Percentiles rank a stretch among this genome's conserved stretches.
Conservation (phyloP, 2,329 filamentous ascomycete species). For the Ophiocordyceps camponoti-leonardi region DNA sequence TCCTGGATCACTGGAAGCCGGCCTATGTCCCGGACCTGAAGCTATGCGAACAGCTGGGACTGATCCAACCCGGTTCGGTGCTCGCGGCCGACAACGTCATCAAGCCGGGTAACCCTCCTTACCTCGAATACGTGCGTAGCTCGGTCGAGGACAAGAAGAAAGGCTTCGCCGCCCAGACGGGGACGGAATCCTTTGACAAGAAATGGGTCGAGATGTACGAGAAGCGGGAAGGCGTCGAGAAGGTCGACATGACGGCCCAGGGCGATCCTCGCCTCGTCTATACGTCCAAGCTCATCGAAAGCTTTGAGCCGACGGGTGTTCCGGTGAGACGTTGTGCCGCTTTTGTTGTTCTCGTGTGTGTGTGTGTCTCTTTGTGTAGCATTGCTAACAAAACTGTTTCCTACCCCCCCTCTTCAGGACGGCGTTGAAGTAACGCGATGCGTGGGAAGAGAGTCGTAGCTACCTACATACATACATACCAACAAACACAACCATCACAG, state of each 20-base stretch:
- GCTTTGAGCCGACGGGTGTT: constrained; percentile 50
- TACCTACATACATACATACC: too few relatives aligned
- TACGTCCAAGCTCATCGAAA: constrained; percentile 43
- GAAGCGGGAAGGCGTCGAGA: constrained; percentile 32
- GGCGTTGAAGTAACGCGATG: constrained; percentile 50
- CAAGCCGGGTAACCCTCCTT: constrained; percentile 53
- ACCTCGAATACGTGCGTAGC: constrained; percentile 52
- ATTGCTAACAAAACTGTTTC: background rate
- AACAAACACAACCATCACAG: background rate
- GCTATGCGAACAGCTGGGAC: constrained; percentile 52
- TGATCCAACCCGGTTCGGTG: constrained; percentile 45
- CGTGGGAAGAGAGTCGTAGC: constrained; percentile 15
- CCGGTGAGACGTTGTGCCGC: constrained; percentile 30
- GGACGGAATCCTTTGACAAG: constrained; percentile 19
- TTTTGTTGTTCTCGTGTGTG: too few relatives aligned
- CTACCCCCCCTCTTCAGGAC: too few relatives aligned
- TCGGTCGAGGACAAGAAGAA: constrained; percentile 40
- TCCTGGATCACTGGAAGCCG: constrained; percentile 69
- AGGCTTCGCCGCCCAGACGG: constrained; percentile 12
- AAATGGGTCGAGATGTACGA: constrained; percentile 32
- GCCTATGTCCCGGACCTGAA: constrained; percentile 60
- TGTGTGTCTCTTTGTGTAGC: background rate
- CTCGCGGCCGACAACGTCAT: constrained; percentile 56
- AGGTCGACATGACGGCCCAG: constrained; percentile 11
- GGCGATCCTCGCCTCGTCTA: constrained; percentile 52